Percentiles rank a stretch among this genome's conserved stretches.
Evolutionary conservation across 805 yeast genomes (phyloP).

Genomic region (Pichia cabralensis): DNA sequence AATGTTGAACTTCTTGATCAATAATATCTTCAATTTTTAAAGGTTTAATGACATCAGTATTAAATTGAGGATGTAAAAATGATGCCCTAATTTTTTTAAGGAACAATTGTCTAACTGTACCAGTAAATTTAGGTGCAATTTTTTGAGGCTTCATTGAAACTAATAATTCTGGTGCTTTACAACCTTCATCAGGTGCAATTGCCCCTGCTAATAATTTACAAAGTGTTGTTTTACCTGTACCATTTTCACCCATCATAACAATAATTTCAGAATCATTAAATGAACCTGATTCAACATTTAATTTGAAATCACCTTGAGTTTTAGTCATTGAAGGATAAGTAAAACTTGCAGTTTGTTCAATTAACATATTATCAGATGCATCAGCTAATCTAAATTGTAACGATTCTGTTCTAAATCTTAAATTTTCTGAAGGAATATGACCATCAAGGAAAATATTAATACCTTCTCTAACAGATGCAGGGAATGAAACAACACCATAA

Average conservation of each 20-base stretch:
- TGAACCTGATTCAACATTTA: conserved; percentile 75
- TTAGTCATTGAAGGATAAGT: conserved; percentile 72
- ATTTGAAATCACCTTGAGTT: conserved; percentile 94
- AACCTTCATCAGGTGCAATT: conserved; percentile 73
- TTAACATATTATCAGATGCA: conserved; percentile 65
- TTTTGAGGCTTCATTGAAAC: conserved; percentile 99
- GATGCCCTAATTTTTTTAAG: conserved; percentile 92
- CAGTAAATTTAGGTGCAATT: conserved; percentile 97
- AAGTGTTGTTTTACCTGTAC: conserved; percentile 98
- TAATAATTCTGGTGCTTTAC: conserved; percentile 74
- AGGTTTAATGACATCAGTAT: conserved; percentile 96
- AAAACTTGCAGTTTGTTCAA: conserved; percentile 73
- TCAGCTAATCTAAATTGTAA: conserved; percentile 89
- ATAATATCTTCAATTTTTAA: conserved; percentile 86
- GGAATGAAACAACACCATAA: conserved; percentile 96
- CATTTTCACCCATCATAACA: conserved; percentile 99
- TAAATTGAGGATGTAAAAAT: conserved; percentile 94
- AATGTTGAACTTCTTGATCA: conserved; percentile 94
- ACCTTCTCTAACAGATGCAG: conserved; percentile 97
- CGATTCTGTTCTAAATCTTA: conserved; percentile 94
- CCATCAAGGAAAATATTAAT: conserved; percentile 98
- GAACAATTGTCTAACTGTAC: conserved; percentile 96
- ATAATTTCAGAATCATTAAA: conserved; percentile 94
- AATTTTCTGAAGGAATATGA: conserved; percentile 91
- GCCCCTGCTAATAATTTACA: conserved; percentile 94